Base-by-base conservation (phyloP, 768 basidiomycete genomes). In the Lepiota brunneoincarnata region DNA sequence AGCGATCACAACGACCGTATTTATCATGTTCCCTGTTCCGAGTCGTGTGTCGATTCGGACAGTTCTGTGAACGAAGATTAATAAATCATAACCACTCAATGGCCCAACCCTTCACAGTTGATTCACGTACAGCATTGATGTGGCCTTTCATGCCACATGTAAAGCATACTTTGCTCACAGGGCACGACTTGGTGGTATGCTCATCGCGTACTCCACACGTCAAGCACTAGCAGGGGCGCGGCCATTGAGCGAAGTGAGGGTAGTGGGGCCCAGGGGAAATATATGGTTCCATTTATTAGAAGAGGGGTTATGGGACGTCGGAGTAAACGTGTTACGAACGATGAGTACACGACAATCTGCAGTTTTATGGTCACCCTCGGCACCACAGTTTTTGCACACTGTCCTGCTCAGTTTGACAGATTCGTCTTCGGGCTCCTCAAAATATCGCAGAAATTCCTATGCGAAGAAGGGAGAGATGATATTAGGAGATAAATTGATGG, bases 61-160 rank as follows among this genome's bases (percentile, higher is more conserved):
- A 91, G n/a, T 77, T 80, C 86, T 89, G 61, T 34, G 35, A 43
- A 46, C 6, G 15, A 50, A n/a, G 49, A 12, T 44, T 24, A 34
- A 51, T 24, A 38, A 28, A 40, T 21, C 38, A 45, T 35, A 23
- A 18, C 7, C 14, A 41, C 21, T 21, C 4, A 15, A 26, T 14
- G 26, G 31, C 11, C 7, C 31, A 4, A 9, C 34, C n/a, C 3
- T 23, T 31, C 34, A 31, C 11, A 46, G 1, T 17, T 18, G 14
- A 37, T 34, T 2, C 11, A 67, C 78, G 45, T 59, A 89, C 90
- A 53, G 72, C 76, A 58, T 79, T 88, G 51, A 91, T 80, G 63
- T 91, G 90, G 1, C 91, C 91, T 64, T 87, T 89, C 87, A 90
- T 89, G 14, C 87, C 87, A 60, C 91, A 93, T 2, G 75, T 78